phyloP scores from a whole-genome alignment of 2,329 filamentous ascomycete genomes.

The Teratosphaeria nubilosa region DNA sequence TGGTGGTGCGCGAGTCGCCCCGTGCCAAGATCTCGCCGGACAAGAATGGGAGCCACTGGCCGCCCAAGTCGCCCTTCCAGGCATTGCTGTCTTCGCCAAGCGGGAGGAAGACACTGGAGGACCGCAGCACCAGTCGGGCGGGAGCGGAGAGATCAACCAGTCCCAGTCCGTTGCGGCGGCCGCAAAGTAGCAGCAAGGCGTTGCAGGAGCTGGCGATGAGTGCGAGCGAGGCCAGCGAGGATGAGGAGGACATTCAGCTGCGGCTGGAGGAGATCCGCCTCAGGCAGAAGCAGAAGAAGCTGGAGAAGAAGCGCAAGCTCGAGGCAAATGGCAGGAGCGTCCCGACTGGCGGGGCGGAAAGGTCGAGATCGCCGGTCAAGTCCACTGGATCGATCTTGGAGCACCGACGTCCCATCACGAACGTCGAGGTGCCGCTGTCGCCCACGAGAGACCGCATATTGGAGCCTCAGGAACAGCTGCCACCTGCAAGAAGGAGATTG shows the following conservation, averaged over 20 bases:
- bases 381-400: slow-evolving; percentile 8
- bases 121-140: slow-evolving; percentile 44
- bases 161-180: slow-evolving; percentile 43
- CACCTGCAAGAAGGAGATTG: slow-evolving; percentile 67
- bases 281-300: not conserved
- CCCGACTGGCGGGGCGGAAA: slow-evolving; percentile 1
- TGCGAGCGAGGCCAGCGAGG: slow-evolving; percentile 60
- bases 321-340: slow-evolving; percentile 1
- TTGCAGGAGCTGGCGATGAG: slow-evolving; percentile 49
- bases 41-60: slow-evolving; percentile 41
- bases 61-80: slow-evolving; percentile 52
- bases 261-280: not conserved
- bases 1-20: slow-evolving; percentile 40
- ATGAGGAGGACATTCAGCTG: slow-evolving; percentile 35
- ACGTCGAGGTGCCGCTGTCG: slow-evolving; percentile 69
- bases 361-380: slow-evolving; percentile 7
- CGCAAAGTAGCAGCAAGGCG: slow-evolving; percentile 16
- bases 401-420: slow-evolving; percentile 10
- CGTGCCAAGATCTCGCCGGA: slow-evolving; percentile 35
- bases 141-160: slow-evolving; percentile 31
- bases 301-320: not conserved
- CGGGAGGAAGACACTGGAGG: slow-evolving; percentile 65
- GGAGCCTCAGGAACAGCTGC: slow-evolving; percentile 47
- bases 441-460: slow-evolving; percentile 44
- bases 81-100: slow-evolving; percentile 61